Evolutionary conservation across 2,329 filamentous ascomycete genomes (phyloP).

Genomic region (Fusarium phyllophilum): DNA sequence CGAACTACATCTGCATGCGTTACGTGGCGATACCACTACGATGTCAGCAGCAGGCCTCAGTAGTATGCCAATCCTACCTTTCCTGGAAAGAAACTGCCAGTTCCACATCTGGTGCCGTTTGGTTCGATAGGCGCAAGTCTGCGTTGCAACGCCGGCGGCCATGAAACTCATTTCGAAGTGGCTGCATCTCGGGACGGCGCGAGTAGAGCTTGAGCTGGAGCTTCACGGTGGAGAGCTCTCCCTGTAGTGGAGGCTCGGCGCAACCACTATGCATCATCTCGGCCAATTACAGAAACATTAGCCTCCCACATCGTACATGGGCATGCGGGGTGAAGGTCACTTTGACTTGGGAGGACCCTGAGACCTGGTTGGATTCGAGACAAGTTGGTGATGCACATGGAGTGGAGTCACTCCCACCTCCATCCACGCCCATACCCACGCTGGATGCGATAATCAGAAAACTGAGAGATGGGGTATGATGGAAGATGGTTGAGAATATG

Average conservation of each 20-base stretch:
- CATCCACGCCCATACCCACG: constrained; percentile 29
- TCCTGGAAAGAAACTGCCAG: constrained; percentile 9
- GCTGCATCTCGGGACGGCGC: constrained; percentile 29
- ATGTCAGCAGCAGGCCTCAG: constrained; percentile 35
- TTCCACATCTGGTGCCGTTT: constrained; percentile 6
- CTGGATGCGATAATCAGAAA: constrained; percentile 40
- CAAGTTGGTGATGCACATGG: constrained; percentile 26
- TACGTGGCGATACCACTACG: constrained; percentile 31
- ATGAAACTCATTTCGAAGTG: constrained; percentile 6
- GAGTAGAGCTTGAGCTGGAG: constrained; percentile 26
- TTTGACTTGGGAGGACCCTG: constrained; percentile 12
- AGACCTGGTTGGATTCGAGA: constrained; percentile 24
- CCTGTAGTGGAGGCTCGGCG: constrained; percentile 21
- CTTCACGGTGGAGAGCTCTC: constrained; percentile 25
- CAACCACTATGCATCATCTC: constrained; percentile 13
- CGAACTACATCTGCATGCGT: constrained; percentile 11
- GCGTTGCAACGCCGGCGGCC: constrained; percentile 19
- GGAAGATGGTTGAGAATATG: constrained; percentile 7
- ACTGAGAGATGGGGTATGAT: constrained; percentile 19
- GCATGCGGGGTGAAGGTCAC: constrained; percentile 38
- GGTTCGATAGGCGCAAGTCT: constrained; percentile 9
- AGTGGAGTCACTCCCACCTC: constrained; percentile 31
- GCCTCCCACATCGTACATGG: constrained; percentile 19
- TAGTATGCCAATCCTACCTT: constrained; percentile 20
- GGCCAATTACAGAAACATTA: constrained; percentile 30